A percentile compares a stretch with the other conserved stretches of the same genome.
Conservation (phyloP, 805 yeast genomes). For the Kluyveromyces lactis region DNA sequence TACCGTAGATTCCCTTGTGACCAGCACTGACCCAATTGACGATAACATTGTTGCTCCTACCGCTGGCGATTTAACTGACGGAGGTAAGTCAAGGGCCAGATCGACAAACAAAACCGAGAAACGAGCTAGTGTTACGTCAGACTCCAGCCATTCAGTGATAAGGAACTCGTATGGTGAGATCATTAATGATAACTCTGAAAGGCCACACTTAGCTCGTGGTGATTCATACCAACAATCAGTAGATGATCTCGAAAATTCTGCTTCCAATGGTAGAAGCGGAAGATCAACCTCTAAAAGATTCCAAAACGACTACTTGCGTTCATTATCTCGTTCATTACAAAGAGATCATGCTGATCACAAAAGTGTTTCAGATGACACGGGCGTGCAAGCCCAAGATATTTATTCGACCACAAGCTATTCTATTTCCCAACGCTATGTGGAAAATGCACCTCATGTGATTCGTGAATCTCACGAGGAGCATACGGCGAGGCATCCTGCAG, state of each 20-base stretch:
- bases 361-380: constrained; percentile 5
- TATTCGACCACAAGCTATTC: constrained; percentile 23
- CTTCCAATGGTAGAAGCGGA: constrained; percentile 13
- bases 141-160: constrained; percentile 6
- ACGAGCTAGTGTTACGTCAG: background rate
- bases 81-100: background rate
- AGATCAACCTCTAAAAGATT: constrained; percentile 23
- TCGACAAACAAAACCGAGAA: background rate
- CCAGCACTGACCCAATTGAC: constrained; percentile 22
- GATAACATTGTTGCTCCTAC: constrained; percentile 13
- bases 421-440: constrained; percentile 22
- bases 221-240: constrained; percentile 58
- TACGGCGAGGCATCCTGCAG: constrained; percentile 5
- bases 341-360: constrained; percentile 23
- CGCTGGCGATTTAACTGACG: constrained; percentile 1
- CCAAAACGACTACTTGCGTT: constrained; percentile 45
- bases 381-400: constrained; percentile 8
- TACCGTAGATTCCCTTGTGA: constrained; percentile 15
- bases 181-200: constrained; percentile 21
- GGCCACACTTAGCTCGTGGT: constrained; percentile 69
- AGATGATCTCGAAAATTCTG: constrained; percentile 24
- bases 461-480: constrained; percentile 12
- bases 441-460: constrained; percentile 21
- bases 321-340: constrained; percentile 28
- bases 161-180: constrained; percentile 26